Base-by-base conservation (phyloP, 345 rosid species). In the Heritiera littoralis region DNA sequence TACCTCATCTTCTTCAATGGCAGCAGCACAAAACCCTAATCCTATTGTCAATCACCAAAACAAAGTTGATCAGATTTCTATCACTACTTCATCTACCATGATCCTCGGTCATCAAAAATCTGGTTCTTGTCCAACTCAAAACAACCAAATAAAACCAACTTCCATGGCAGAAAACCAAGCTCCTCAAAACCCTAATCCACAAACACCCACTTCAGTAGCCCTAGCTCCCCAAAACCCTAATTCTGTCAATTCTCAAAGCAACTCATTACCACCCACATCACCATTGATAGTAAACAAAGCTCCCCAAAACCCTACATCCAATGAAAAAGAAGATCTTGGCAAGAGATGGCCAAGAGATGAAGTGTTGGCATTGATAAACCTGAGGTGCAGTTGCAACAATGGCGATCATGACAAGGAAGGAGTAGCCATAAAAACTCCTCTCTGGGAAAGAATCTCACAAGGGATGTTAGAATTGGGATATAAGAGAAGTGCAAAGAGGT, bases 331-430 rank as follows among this genome's bases (percentile, higher is more conserved):
- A 66, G 97, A 92, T n/a, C 40, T 82, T 13, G 94, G 97, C 15
- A 92, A 92, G 90, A 91, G 99, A 82, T 95, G 99, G 98, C 99
- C 99, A 20, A 93, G 89, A 81, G 98, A 95, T 60, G 97, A 95
- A 76, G 98, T 93, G 35, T 65, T 89, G 72, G 95, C 97, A 9
- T 77, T 95, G 79, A 87, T 95, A 86, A 92, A 87, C 86, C 79
- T 90, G 17, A 90, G 97, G 82, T 72, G 92, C 79, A 82, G 83
- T 51, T 72, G 82, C 77, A 88, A 76, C 79, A 85, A 64, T 17
- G 83, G 79, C 38, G 78, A 75, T 23, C 81, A 85, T n/a, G 86
- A 84, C 13, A 86, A 85, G 80, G 86, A 79, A 72, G 80, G 12
- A 68, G 74, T 85, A 15, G 54, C 81, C 40, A 87, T 84, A 72